Conservation (phyloP, 129 eudicot genomes). For the Pulicaria dysenterica region DNA sequence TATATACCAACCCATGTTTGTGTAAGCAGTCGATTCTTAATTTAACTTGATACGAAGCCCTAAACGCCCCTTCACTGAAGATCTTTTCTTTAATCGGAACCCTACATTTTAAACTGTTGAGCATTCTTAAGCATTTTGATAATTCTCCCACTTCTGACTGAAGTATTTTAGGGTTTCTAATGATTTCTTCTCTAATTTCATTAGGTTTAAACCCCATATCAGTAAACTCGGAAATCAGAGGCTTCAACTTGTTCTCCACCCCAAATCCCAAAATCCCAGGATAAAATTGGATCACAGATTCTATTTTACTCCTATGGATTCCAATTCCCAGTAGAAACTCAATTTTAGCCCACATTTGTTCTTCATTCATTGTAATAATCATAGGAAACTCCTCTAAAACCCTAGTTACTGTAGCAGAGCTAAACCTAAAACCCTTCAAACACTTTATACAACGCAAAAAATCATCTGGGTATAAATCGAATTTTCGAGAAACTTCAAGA, state of each 20-base stretch:
- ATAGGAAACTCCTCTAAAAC: slow-evolving; percentile 62
- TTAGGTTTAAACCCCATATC: slow-evolving; percentile 51
- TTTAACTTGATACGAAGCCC: slow-evolving; percentile 68
- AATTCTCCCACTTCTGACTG: slow-evolving; percentile 81
- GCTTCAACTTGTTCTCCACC: slow-evolving; percentile 58
- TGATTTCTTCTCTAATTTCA: slow-evolving; percentile 54
- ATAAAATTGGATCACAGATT: slow-evolving; percentile 38
- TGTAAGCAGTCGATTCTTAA: slow-evolving; percentile 77
- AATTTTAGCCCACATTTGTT: slow-evolving; percentile 38
- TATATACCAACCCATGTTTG: slow-evolving; percentile 63
- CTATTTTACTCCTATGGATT: slow-evolving; percentile 44
- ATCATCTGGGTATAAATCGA: slow-evolving; percentile 58
- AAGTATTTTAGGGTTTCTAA: slow-evolving; percentile 65
- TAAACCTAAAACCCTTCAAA: slow-evolving; percentile 65
- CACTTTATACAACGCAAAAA: slow-evolving; percentile 46
- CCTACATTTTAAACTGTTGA: slow-evolving; percentile 70
- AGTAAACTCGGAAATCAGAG: slow-evolving; percentile 60
- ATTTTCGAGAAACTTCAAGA: slow-evolving; percentile 60
- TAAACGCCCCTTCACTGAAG: slow-evolving; percentile 54
- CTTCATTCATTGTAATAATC: slow-evolving; percentile 53
- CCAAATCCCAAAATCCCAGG: slow-evolving; percentile 55
- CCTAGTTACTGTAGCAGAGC: slow-evolving; percentile 51
- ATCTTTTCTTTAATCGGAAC: slow-evolving; percentile 56
- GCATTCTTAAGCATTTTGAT: slow-evolving; percentile 62
- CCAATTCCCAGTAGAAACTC: slow-evolving; percentile 59